These are phyloP conservation scores for Athelia sp. DNA, from an alignment of 1,284 basidiomycete genomes.

Conservation along the genomic window DNA sequence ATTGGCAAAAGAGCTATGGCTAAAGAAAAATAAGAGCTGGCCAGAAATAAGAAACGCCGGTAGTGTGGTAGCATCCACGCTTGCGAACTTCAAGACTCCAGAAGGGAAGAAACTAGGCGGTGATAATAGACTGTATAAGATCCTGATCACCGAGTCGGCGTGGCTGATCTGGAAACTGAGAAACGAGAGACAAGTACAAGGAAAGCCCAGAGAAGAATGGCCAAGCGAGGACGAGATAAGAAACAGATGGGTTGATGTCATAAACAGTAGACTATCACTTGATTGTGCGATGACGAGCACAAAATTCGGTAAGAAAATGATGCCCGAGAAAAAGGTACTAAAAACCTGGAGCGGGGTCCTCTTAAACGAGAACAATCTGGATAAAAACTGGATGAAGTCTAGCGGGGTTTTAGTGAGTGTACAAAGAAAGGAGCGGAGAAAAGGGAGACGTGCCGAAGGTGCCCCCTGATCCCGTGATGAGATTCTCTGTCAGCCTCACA, in stretches of 20 bases:
- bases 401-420: conserved; percentile 18
- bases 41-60: conserved; percentile 2
- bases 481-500: too few species aligned
- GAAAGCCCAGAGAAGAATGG: neutral
- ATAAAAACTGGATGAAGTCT: conserved; percentile 8
- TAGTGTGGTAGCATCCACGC: neutral
- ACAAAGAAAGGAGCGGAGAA: neutral
- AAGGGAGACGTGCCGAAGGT: too few species aligned
- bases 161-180: conserved; percentile 10
- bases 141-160: conserved; percentile 7
- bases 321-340: conserved; percentile 2
- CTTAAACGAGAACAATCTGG: conserved; percentile 6
- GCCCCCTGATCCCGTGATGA: too few species aligned
- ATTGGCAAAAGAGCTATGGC: conserved; percentile 6
- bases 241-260: neutral
- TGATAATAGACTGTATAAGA: conserved; percentile 1
- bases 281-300: neutral
- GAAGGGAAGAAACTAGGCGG: conserved; percentile 1
- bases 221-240: conserved; percentile 1
- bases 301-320: conserved; percentile 8
- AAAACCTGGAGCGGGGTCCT: conserved; percentile 9
- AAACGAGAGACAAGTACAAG: conserved; percentile 6
- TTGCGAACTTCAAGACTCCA: neutral
- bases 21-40: conserved; percentile 5
- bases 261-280: neutral